Percentiles rank a stretch among this genome's conserved stretches.
Evolutionary conservation across 768 basidiomycete genomes (phyloP).

Genomic region (Boletus reticuloceps): DNA sequence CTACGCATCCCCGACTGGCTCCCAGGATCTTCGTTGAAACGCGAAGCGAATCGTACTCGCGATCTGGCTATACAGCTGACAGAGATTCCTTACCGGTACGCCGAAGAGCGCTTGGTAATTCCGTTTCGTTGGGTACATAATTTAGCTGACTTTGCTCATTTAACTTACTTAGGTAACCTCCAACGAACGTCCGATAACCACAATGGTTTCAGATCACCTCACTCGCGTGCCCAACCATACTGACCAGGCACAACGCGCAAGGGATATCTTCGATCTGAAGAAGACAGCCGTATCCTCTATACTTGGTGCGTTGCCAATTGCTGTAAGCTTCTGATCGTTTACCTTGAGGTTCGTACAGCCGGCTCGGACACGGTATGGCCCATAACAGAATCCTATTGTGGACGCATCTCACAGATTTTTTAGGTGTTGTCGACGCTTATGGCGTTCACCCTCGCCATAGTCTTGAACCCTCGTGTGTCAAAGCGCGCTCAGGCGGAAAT

Average conservation of each 20-base stretch:
- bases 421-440: background rate
- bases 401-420: background rate
- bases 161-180: background rate
- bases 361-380: background rate
- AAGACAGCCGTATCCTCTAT: background rate
- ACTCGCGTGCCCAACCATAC: background rate
- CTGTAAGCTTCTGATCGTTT: background rate
- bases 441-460: slow-evolving; percentile 10
- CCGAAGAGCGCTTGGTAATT: background rate
- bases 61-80: background rate
- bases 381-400: background rate
- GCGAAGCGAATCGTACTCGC: background rate
- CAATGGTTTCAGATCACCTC: slow-evolving; percentile 5
- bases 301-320: background rate
- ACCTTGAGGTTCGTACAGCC: background rate
- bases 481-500: slow-evolving; percentile 7
- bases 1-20: slow-evolving; percentile 21
- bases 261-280: background rate
- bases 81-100: background rate
- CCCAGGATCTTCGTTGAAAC: slow-evolving; percentile 1
- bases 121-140: background rate
- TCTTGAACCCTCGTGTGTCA: background rate
- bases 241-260: background rate
- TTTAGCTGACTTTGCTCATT: background rate
- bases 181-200: background rate